Base-by-base conservation (phyloP, 129 eudicot genomes). In the Gnaphalium uliginosum region DNA sequence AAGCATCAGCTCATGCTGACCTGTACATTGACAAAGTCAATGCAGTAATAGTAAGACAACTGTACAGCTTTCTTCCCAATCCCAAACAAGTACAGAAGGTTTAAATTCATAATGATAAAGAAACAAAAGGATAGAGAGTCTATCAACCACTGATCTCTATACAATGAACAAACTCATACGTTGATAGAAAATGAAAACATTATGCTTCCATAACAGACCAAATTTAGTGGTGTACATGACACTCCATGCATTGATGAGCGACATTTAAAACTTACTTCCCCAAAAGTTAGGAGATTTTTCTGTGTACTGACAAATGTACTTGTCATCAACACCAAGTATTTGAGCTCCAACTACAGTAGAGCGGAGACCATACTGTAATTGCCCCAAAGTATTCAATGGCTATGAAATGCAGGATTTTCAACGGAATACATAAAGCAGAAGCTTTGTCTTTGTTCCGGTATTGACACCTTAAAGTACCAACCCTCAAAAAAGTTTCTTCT, bases 391-490 rank as follows among this genome's bases (percentile, higher is more conserved):
- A 77, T 69, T 90, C 83, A 90, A 76, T 73, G 69, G 74, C 77
- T 79, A 10, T 77, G 68, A 60, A 93, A 93, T 72, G 95, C 87
- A 64, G 97, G 98, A 86, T 84, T 93, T 83, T 90, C 96, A 21
- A 90, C 83, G 73, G 93, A 89, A 79, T 93, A 93, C 98, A 93
- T 93, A 80, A 93, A 93, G 81, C 98, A 93, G 84, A 93, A 93
- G 79, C 89, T 93, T 84, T 93, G 98, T 79, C 85, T 87, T 76
- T 79, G 75, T 75, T 93, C 98, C 59, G 93, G 97, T 81, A 93
- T 93, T 64, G 97, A 84, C 37, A 93, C 97, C 91, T 93, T 93
- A 77, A 93, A 93, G 90, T 90, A 93, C 98, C 98, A 93, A 17
- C 98, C 98, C 80, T 93, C 98, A 69, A 93, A 93, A 73, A 93